Base-by-base conservation (phyloP, 805 yeast genomes). In the Wickerhamomyces chaumierensis region DNA sequence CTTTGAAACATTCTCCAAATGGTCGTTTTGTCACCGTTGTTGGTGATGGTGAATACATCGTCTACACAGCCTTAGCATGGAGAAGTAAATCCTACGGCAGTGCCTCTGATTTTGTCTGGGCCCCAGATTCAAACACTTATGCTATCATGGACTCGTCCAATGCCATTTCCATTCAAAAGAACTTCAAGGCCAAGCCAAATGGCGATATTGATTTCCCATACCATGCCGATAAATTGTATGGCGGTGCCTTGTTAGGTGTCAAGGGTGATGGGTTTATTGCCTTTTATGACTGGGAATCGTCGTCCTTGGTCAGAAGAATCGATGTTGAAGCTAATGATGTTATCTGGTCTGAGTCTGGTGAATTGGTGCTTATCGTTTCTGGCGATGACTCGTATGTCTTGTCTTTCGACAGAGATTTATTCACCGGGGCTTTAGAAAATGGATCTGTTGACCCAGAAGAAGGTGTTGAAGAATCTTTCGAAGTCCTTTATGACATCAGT, bases 41-140 rank as follows among this genome's bases (percentile, higher is more conserved):
- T 35, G 99, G 99, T 56, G 98, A 92, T 63, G 96, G 96, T 43
- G 99, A 92, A 62, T 90, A 86, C 59, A 85, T 90, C 51, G 81
- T 92, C 39, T 92, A 90, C 63, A 88, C 97, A 2, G 90, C 98
- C 2, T 72, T 92, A 52, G 97, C 97, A 1, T 92, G 98, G 98
- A 78, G 98, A 66, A 87, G 90, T 54, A 92, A 87, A 65, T 71
- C 87, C 36, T 92, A 83, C 60, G 97, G 97, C 45, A 71, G 75
- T 41, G 96, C 95, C 17, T 63, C 77, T 39, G 96, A 87, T 55
- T 86, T 94, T 58, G 94, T 77, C 33, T 92, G 99, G 99, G 87
- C 94, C 44, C 78, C 81, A 38, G 96, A 90, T 61, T 77, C 95
- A 3, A 84, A 82, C 55, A 70, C 78, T 46, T 92, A 74, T 62